These are phyloP conservation scores for Rhodotorula sp. DNA, from an alignment of 1,284 basidiomycete genomes.

Conservation along the genomic window DNA sequence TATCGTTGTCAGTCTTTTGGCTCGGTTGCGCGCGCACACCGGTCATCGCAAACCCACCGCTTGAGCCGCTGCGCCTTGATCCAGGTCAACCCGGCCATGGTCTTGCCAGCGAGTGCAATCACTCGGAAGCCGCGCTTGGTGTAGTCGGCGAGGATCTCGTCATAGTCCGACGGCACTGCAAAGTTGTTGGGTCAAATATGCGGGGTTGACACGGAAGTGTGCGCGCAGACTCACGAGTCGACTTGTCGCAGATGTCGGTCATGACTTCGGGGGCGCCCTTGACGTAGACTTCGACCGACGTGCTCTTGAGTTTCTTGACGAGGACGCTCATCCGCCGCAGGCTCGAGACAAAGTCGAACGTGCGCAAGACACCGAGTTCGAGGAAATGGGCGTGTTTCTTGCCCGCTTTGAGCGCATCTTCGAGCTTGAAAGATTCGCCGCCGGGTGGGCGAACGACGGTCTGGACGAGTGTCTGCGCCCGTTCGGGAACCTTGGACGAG, in stretches of 20 bases:
- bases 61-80: constrained; percentile 96
- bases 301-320: constrained; percentile 90
- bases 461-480: constrained; percentile 89
- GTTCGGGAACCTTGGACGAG: constrained; percentile 55
- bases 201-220: too few relatives aligned
- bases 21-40: not conserved
- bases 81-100: constrained; percentile 90
- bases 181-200: too few relatives aligned
- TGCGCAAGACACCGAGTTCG: constrained; percentile 91
- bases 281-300: constrained; percentile 95
- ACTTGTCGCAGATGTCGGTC: constrained; percentile 85
- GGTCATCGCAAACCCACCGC: constrained; percentile 57
- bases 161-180: constrained; percentile 91
- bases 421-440: constrained; percentile 78
- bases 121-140: constrained; percentile 97
- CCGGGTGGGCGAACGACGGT: constrained; percentile 95
- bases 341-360: constrained; percentile 93
- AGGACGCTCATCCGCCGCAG: constrained; percentile 96
- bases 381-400: constrained; percentile 89
- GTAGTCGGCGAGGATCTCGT: constrained; percentile 94
- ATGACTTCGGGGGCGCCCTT: constrained; percentile 99
- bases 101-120: constrained; percentile 97
- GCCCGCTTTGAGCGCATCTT: constrained; percentile 82
- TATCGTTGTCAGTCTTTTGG: not conserved
- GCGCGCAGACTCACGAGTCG: constrained; percentile 65